Base-by-base conservation (phyloP, 345 rosid species). In the Linum trigynum region DNA sequence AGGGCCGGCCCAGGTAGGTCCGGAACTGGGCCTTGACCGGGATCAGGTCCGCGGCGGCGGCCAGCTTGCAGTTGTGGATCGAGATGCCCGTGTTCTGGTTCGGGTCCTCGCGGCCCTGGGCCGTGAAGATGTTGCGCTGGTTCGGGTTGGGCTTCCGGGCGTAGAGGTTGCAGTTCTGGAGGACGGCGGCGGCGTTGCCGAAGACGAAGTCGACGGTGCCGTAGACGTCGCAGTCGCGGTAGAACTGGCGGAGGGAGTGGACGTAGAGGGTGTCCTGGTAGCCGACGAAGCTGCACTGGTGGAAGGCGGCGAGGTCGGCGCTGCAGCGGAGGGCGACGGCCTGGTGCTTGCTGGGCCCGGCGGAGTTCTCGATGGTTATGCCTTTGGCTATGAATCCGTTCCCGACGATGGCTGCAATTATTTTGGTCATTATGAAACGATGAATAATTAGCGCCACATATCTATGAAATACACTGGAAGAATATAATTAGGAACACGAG, bases 201-300 rank as follows among this genome's bases (percentile, higher is more conserved):
- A 77, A 88, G 36, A 91, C 67, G 79, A 86, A 86, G 66, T 91
- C 98, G 0, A 91, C 6, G 0, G 98, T 91, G 43, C 96, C 98
- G 36, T 82, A 91, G 0, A 91, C 57, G 73, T 85, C 85, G 35
- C 96, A 86, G 4, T 91, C 86, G 0, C 98, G 83, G 10, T 83
- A 91, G 58, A 91, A 91, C 50, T 89, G 98, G 8, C 77, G 71
- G 32, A 75, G 83, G 51, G 90, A 83, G 68, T 88, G 88, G 42
- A 75, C 86, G 53, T 88, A 90, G 6, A 90, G 84, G 0, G 96
- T 88, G 79, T 91, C 96, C 58, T 88, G 96, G 69, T 91, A 88
- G 40, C 72, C 94, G 0, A 85, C 79, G 60, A 88, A 88, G 70
- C 84, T 78, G 80, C 98, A 88, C 39, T 72, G 40, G 69, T 84